Base-by-base conservation (phyloP, 1,284 basidiomycete species). In the Malassezia equina region DNA sequence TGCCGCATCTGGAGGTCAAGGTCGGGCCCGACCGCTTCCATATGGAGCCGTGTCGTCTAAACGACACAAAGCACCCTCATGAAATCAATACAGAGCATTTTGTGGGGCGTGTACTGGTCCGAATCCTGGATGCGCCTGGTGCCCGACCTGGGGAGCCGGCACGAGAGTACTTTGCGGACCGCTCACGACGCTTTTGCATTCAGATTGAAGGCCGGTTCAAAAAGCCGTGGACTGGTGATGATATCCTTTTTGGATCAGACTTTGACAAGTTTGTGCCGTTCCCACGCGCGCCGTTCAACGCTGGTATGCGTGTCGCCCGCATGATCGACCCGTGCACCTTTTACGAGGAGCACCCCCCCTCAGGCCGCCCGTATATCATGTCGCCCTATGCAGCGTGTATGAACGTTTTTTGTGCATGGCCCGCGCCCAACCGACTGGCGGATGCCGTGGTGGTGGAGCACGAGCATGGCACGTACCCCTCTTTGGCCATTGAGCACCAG, bases 151-250 rank as follows among this genome's bases (percentile, higher is more conserved):
- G 69, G 46, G 64, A 73, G 41, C 55, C 62, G 11, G 70, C 69
- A 7, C 54, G 64, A 12, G 69, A 73, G 31, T 73, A 73, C 59
- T 73, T 73, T 21, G 45, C 42, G 50, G 75, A 73, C 7, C 62
- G 77, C 13, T 66, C 65, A 2, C 59, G 77, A 40, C 72, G 71
- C 46, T 78, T 77, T 47, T 73, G 71, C 51, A 77, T 78, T 49
- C 68, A 77, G 52, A 76, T 78, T 56, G 76, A 78, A 51, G 77
- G 77, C 7, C 63, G 75, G 11, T 78, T 77, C 68, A 76, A 76
- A 49, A 59, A 65, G 36, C 59, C 59, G 17, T 65, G 62, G 61
- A 24, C 44, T 33, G 70, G 67, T 9, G 61, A 66, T 51, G 64
- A 73, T 39, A 51, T 73, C 8, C 61, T 67, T 33, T 73, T 73